Evolutionary conservation across 371 early-diverging fungal species (phyloP), one percentile per base, ranked within the genome.

Genomic region (Mucor irregularis): DNA sequence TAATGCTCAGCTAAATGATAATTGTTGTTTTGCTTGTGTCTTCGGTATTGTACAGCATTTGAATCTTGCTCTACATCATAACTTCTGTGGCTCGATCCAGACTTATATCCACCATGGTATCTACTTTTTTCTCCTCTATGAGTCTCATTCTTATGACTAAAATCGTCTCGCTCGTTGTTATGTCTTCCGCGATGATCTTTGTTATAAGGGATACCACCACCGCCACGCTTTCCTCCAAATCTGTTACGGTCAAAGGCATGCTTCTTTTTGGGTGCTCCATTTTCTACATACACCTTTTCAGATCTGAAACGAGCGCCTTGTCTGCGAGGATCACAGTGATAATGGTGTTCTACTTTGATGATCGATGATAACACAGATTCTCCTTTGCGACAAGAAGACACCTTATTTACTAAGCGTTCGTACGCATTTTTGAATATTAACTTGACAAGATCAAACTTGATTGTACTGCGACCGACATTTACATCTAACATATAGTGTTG

Each of bases 391-490:
- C 42, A 55, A 13, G 19, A 21, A 3, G 14, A 26, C 7, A 51
- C 47, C 14, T 51, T 53, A 11, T 40, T 45, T 3, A 29, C 19
- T 11, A 64, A 13, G 8, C 13, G 11, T 0, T 39, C 14, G 5
- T 13, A 25, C 3, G 42, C 19, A 4, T 45, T 25, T 44, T 28
- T 28, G 26, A 64, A 49, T 1, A 58, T 24, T 4, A 28, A 4
- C 34, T 58, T 33, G n/a, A 54, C 9, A 13, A 19, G 28, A 6
- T 49, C 42, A 25, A 64, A 58, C 19, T 25, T 38, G 16, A 46
- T 40, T 10, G 53, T 50, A 22, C 62, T 58, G 16, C 63, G 62
- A 29, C 59, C 49, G 4, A 67, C 59, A 38, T 67, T 67, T 0
- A 19, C 22, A 11, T 35, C 63, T 65, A 37, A n/a, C n/a, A n/a